A percentile compares a stretch with the other conserved stretches of the same genome.
These are phyloP conservation scores for Xylaria sp. DNA, from an alignment of 2,329 filamentous ascomycete species.

Conservation along the genomic window DNA sequence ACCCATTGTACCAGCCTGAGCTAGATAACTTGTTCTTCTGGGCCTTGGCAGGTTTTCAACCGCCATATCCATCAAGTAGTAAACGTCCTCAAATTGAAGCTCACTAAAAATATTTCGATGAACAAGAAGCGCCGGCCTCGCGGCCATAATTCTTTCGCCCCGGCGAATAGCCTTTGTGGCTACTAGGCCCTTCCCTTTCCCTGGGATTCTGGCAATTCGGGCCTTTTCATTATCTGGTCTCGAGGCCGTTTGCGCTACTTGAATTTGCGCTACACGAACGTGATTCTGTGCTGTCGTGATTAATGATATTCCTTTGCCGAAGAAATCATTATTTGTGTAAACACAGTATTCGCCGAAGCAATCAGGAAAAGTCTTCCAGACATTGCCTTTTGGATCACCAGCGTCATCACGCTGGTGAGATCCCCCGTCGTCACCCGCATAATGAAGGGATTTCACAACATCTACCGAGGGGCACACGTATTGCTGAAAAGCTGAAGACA, in stretches of 20 bases:
- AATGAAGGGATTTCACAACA: neutral
- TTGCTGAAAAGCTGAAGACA: neutral
- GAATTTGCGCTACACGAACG: conserved; percentile 14
- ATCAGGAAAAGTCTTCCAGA: conserved; percentile 14
- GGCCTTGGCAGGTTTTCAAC: conserved; percentile 27
- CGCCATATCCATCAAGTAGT: conserved; percentile 32
- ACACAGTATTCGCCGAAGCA: conserved; percentile 32
- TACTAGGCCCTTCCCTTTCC: conserved; percentile 34
- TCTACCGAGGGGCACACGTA: neutral
- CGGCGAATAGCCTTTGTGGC: conserved; percentile 30
- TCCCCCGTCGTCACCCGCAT: neutral
- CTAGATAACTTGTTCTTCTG: conserved; percentile 29
- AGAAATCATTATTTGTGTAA: conserved; percentile 24
- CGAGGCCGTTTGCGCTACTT: neutral
- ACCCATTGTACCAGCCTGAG: conserved; percentile 33
- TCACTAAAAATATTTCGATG: conserved; percentile 33
- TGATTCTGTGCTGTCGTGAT: conserved; percentile 28
- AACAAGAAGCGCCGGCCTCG: conserved; percentile 33
- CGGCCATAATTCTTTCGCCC: conserved; percentile 34
- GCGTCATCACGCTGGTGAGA: neutral
- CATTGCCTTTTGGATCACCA: neutral
- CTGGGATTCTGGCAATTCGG: conserved; percentile 24
- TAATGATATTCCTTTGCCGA: conserved; percentile 26
- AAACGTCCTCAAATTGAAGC: conserved; percentile 26
- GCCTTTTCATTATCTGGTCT: conserved; percentile 8